A percentile compares a stretch with the other conserved stretches of the same genome.
Evolutionary conservation across 1,139 yeast genomes (phyloP).

Genomic region (Sugiyamaella grinbergsii): DNA sequence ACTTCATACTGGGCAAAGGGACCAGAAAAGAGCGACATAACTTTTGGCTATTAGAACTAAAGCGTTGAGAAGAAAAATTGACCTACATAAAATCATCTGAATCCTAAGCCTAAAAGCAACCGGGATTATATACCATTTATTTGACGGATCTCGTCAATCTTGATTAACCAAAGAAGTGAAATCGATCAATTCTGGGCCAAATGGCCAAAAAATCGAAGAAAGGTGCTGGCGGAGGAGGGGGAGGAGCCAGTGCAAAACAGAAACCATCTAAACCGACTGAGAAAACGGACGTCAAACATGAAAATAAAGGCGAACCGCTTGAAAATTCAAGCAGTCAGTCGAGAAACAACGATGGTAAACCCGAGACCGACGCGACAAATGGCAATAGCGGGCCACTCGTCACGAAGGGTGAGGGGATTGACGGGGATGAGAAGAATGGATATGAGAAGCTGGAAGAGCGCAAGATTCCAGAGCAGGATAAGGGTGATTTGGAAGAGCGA

Average conservation of each 20-base stretch:
- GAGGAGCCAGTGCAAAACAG: not conserved
- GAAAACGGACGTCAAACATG: not conserved
- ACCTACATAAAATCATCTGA: too few species aligned
- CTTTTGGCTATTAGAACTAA: too few species aligned
- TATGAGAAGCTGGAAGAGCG: not conserved
- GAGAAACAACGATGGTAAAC: not conserved
- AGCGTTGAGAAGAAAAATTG: too few species aligned
- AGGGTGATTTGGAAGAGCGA: not conserved
- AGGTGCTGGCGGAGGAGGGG: constrained; percentile 9
- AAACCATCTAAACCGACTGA: not conserved
- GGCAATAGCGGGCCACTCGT: not conserved
- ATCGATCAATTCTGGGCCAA: constrained; percentile 2
- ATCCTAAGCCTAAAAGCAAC: too few species aligned
- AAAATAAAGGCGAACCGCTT: not conserved
- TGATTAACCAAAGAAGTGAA: not conserved
- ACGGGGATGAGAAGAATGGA: not conserved
- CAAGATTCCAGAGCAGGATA: not conserved
- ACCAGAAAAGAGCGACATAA: too few species aligned
- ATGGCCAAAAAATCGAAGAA: constrained; percentile 20
- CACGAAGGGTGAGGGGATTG: not conserved
- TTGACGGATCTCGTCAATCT: not conserved
- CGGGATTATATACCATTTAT: too few species aligned
- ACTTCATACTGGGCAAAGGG: too few species aligned
- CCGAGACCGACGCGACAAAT: not conserved
- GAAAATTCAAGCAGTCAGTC: not conserved